These are phyloP conservation scores for Zygoascus meyerae DNA, from an alignment of 1,139 yeast genomes.

Conservation along the genomic window DNA sequence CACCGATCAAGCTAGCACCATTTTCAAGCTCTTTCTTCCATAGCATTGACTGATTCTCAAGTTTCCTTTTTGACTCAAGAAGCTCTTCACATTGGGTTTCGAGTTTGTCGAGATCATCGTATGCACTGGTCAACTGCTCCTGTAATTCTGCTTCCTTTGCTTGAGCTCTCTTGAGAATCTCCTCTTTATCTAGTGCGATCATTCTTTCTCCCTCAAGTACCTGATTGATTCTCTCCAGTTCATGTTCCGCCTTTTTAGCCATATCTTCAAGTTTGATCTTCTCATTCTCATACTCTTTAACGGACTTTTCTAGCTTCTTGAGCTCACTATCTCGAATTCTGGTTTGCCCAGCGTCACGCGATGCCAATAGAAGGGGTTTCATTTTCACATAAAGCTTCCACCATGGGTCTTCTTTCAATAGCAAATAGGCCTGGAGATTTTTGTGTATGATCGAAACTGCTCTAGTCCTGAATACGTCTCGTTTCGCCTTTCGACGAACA, in stretches of 20 bases:
- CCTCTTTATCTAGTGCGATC: slow-evolving; percentile 42
- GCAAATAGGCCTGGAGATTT: slow-evolving; percentile 53
- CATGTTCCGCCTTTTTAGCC: slow-evolving; percentile 33
- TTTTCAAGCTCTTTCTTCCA: slow-evolving; percentile 32
- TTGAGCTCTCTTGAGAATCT: slow-evolving; percentile 37
- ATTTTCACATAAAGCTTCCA: slow-evolving; percentile 63
- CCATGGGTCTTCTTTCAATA: slow-evolving; percentile 69
- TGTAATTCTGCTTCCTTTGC: slow-evolving; percentile 39
- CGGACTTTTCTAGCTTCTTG: slow-evolving; percentile 44
- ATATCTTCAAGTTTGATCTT: slow-evolving; percentile 29
- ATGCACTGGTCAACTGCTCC: slow-evolving; percentile 33
- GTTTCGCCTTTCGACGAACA: slow-evolving; percentile 48
- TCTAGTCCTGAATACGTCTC: slow-evolving; percentile 53
- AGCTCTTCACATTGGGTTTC: slow-evolving; percentile 36
- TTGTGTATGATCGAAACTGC: slow-evolving; percentile 66
- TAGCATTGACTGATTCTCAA: slow-evolving; percentile 31
- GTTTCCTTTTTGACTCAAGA: slow-evolving; percentile 33
- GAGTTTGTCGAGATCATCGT: slow-evolving; percentile 35
- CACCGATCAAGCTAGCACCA: slow-evolving; percentile 31
- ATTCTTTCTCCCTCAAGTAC: slow-evolving; percentile 37
- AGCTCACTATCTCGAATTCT: slow-evolving; percentile 56
- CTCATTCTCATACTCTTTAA: slow-evolving; percentile 34
- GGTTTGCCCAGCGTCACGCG: slow-evolving; percentile 52
- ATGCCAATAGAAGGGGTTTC: slow-evolving; percentile 71
- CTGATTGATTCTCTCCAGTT: slow-evolving; percentile 35